phyloP scores from a whole-genome alignment of 441 rosid genomes.

The Metrosideros polymorpha region DNA sequence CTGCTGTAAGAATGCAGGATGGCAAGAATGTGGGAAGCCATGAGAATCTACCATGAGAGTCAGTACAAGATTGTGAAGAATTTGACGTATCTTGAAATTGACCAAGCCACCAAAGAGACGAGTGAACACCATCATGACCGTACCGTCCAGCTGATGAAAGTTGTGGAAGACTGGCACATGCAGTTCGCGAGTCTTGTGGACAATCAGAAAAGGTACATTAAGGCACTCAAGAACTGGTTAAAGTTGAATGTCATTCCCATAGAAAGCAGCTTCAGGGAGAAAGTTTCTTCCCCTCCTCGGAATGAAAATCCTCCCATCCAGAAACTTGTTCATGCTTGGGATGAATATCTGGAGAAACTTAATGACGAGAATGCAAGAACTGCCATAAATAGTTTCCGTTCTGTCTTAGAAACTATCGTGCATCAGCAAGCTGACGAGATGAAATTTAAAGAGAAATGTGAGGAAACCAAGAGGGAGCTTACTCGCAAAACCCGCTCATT shows the following conservation, averaged over 20 bases:
- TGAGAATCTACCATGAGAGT: constrained; percentile 48
- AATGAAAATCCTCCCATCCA: constrained; percentile 47
- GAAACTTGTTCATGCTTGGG: constrained; percentile 61
- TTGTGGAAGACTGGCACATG: constrained; percentile 67
- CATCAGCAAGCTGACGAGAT: constrained; percentile 62
- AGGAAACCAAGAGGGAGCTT: constrained; percentile 46
- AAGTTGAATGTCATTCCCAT: constrained; percentile 72
- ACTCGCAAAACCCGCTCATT: constrained; percentile 38
- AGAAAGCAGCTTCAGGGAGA: constrained; percentile 83
- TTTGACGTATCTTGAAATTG: constrained; percentile 33
- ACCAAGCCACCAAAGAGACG: constrained; percentile 52
- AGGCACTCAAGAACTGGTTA: constrained; percentile 55
- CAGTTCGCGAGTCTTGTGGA: constrained; percentile 61
- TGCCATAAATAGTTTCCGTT: constrained; percentile 52
- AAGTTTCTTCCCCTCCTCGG: constrained; percentile 84
- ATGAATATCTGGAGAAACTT: constrained; percentile 44
- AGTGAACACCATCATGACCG: constrained; percentile 57
- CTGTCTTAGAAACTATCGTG: constrained; percentile 46
- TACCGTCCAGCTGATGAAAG: constrained; percentile 48
- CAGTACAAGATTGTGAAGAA: constrained; percentile 33
- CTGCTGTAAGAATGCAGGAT: constrained; percentile 36
- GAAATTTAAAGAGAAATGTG: constrained; percentile 41
- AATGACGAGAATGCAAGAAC: constrained; percentile 61
- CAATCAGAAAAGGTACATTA: constrained; percentile 56
- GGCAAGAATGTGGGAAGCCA: constrained; percentile 77